Evolutionary conservation across 495 filamentous ascomycete species (phyloP).

Genomic region (Tuber umbilicatum): DNA sequence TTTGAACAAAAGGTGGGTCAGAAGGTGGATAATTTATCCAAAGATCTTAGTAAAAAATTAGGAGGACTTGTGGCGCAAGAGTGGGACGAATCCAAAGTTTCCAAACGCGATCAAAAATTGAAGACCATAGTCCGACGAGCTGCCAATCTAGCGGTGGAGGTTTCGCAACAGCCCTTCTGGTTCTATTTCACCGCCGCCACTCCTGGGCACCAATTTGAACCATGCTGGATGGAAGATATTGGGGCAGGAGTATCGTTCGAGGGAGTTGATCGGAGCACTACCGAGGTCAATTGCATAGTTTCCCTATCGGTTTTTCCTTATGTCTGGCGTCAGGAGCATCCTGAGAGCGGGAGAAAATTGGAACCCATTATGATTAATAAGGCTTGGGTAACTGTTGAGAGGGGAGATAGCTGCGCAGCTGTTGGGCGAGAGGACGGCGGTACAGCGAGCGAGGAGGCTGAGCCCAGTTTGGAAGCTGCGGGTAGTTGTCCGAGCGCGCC

Average conservation of each 20-base stretch:
- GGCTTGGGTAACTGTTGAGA: background rate
- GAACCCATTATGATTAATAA: background rate
- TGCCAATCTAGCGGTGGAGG: background rate
- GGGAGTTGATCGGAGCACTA: background rate
- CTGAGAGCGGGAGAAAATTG: background rate
- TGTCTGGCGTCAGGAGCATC: background rate
- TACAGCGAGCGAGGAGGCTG: background rate
- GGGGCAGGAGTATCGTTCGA: background rate
- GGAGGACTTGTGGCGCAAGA: too few relatives aligned
- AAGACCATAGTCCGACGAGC: too few relatives aligned
- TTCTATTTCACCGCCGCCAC: background rate
- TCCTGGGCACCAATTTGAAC: background rate
- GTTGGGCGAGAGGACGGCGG: background rate
- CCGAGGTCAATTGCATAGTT: background rate
- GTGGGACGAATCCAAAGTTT: too few relatives aligned
- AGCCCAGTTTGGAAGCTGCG: background rate
- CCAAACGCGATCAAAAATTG: too few relatives aligned
- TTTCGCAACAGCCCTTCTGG: background rate
- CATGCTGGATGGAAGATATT: background rate
- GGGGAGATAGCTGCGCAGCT: background rate
- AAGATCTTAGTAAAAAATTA: too few relatives aligned
- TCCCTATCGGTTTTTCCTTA: background rate
- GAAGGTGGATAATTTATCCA: background rate
- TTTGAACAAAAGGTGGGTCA: background rate
- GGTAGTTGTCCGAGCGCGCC: too few relatives aligned